A percentile compares a stretch with the other conserved stretches of the same genome.
Evolutionary conservation across 345 rosid species (phyloP).

Genomic region (Nasturtium officinale): DNA sequence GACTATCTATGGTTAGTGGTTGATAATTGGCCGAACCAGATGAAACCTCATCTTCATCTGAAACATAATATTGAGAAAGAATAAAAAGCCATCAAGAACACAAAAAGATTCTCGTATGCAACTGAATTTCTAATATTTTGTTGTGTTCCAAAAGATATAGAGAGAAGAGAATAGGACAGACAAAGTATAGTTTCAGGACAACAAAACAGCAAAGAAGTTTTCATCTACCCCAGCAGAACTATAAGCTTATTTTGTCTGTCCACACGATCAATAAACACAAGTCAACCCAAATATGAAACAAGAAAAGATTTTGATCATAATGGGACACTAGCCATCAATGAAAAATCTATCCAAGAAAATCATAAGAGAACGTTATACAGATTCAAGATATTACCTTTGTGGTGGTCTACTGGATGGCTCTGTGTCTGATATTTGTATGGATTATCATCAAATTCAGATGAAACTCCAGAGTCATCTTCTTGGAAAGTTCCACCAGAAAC

Average conservation of each 20-base stretch:
- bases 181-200: conserved; percentile 2
- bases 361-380: conserved; percentile 4
- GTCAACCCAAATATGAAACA: not conserved
- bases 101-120: conserved; percentile 3
- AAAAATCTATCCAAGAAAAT: not conserved
- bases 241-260: not conserved
- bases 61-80: conserved; percentile 27
- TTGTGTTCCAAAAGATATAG: conserved; percentile 6
- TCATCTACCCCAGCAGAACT: conserved; percentile 6
- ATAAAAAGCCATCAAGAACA: conserved; percentile 12
- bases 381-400: conserved; percentile 52
- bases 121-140: not conserved
- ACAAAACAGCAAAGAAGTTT: conserved; percentile 6
- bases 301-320: not conserved
- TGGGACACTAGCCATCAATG: conserved; percentile 8
- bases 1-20: conserved; percentile 59
- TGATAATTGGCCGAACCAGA: conserved; percentile 59
- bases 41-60: conserved; percentile 68
- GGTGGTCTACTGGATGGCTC: conserved; percentile 58
- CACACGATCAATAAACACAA: conserved; percentile 13
- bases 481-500: conserved; percentile 59
- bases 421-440: conserved; percentile 62
- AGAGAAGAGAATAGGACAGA: conserved; percentile 17
- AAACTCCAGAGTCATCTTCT: conserved; percentile 63
- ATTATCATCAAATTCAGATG: conserved; percentile 59